These are phyloP conservation scores for Leccinellum albellum DNA, from an alignment of 768 basidiomycete species.

Conservation along the genomic window DNA sequence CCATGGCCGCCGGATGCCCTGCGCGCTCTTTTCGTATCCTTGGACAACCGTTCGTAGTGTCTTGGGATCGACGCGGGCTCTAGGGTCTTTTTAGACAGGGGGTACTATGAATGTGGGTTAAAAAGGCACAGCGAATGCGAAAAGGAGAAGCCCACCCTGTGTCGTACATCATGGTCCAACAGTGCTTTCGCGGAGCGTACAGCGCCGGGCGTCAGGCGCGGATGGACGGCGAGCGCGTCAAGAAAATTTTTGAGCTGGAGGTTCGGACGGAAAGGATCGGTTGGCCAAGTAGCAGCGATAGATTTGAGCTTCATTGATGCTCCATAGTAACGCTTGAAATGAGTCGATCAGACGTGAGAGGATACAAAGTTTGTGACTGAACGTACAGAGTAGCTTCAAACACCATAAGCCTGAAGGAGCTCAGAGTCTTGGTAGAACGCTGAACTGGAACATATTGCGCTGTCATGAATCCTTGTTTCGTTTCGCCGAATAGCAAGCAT, in stretches of 20 bases:
- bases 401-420: slow-evolving; percentile 2
- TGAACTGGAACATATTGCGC: slow-evolving; percentile 23
- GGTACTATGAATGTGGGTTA: slow-evolving; percentile 46
- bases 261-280: slow-evolving; percentile 74
- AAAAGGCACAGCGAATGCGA: background rate
- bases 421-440: slow-evolving; percentile 8
- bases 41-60: slow-evolving; percentile 74
- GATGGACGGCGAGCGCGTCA: slow-evolving; percentile 61
- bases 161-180: slow-evolving; percentile 50
- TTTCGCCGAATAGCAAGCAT: slow-evolving; percentile 38
- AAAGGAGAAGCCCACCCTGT: slow-evolving; percentile 41
- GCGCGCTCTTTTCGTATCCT: slow-evolving; percentile 69
- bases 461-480: slow-evolving; percentile 39
- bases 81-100: slow-evolving; percentile 58
- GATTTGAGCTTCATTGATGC: slow-evolving; percentile 44
- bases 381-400: slow-evolving; percentile 25
- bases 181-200: slow-evolving; percentile 59
- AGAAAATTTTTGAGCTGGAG: slow-evolving; percentile 68
- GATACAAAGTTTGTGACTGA: accelerated
- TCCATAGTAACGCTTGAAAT: slow-evolving; percentile 19
- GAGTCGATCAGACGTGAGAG: background rate
- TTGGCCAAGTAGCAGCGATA: slow-evolving; percentile 62
- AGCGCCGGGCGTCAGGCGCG: slow-evolving; percentile 57
- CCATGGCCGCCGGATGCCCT: slow-evolving; percentile 74
- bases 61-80: slow-evolving; percentile 67